Evolutionary conservation across 306 rosid species (phyloP).

Genomic region (Hylodesmum podocarpum): DNA sequence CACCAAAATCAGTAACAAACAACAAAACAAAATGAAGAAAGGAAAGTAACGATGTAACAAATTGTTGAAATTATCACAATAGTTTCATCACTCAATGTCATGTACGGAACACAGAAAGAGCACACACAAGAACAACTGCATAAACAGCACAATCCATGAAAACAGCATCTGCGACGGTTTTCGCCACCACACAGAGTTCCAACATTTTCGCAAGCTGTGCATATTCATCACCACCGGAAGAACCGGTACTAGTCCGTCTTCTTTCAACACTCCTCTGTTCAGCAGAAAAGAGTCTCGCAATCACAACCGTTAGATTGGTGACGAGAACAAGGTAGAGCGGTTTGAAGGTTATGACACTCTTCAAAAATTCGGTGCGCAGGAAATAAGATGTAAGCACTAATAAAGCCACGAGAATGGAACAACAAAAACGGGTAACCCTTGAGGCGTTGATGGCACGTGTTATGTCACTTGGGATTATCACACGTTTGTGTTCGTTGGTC

Average conservation of each 20-base stretch:
- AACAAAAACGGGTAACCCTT: conserved; percentile 45
- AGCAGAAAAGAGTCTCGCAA: conserved; percentile 44
- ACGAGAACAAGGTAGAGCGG: conserved; percentile 68
- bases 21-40: neutral
- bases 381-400: conserved; percentile 50
- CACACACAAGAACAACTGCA: conserved; percentile 61
- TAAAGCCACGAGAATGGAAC: conserved; percentile 55
- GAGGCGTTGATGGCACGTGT: conserved; percentile 59
- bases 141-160: conserved; percentile 75
- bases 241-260: neutral
- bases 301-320: conserved; percentile 60
- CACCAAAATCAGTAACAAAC: neutral
- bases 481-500: neutral
- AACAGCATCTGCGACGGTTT: conserved; percentile 60
- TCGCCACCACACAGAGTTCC: conserved; percentile 49
- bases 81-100: conserved; percentile 1
- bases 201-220: conserved; percentile 46
- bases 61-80: neutral
- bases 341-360: conserved; percentile 44
- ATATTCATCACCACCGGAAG: conserved; percentile 31
- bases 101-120: conserved; percentile 47
- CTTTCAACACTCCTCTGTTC: conserved; percentile 32
- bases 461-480: conserved; percentile 47
- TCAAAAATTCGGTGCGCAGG: conserved; percentile 38
- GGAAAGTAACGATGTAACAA: neutral